Conservation (phyloP, 1,284 basidiomycete species). For the Sphagnurus paluster region DNA sequence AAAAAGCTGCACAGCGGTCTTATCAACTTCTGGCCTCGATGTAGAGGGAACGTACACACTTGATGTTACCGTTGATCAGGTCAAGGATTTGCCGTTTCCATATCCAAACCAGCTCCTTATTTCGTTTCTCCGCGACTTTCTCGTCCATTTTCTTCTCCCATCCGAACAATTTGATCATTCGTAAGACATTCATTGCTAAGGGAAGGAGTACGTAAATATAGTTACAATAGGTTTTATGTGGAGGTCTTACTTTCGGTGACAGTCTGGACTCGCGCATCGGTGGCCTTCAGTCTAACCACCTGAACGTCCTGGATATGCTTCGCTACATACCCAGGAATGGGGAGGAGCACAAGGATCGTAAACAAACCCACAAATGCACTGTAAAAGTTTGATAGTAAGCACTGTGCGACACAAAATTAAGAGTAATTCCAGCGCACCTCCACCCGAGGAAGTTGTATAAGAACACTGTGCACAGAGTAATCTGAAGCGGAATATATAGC, state of each 20-base stretch:
- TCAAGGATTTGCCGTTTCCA: constrained; percentile 43
- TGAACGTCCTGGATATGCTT: constrained; percentile 36
- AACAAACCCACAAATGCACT: constrained; percentile 51
- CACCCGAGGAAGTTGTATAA: constrained; percentile 46
- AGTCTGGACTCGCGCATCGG: constrained; percentile 51
- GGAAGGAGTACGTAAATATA: too few species aligned
- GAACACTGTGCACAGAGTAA: constrained; percentile 41
- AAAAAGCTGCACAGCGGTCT: constrained; percentile 45
- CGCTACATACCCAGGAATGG: constrained; percentile 49
- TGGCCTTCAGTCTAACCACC: constrained; percentile 29
- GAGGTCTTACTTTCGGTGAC: constrained; percentile 47
- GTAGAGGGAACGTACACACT: constrained; percentile 36
- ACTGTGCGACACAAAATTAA: neutral
- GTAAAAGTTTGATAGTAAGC: constrained; percentile 4
- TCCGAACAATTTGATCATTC: constrained; percentile 72
- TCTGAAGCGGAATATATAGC: constrained; percentile 45
- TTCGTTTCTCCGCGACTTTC: constrained; percentile 49
- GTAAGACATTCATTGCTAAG: constrained; percentile 45
- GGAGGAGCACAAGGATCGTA: constrained; percentile 50
- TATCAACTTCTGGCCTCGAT: neutral
- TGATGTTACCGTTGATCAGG: constrained; percentile 41
- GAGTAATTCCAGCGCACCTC: constrained; percentile 23
- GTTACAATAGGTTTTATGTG: too few species aligned
- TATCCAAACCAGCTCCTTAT: constrained; percentile 53
- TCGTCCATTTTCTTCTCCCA: constrained; percentile 60